phyloP scores from a whole-genome alignment of 2,329 filamentous ascomycete species.

The Atkinsonella hypoxylon region DNA sequence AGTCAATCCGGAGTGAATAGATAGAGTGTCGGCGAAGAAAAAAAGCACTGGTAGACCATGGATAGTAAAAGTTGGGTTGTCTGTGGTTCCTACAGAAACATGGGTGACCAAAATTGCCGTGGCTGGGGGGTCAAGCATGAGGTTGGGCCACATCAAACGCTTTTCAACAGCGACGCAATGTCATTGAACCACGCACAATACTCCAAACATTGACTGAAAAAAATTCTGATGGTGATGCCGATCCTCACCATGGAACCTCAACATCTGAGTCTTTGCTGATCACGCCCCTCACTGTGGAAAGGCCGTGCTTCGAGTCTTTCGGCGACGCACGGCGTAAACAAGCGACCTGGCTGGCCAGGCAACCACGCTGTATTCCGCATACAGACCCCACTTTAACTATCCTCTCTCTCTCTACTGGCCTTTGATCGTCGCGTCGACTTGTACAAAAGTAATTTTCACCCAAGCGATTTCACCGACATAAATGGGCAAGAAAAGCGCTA shows the following conservation, averaged over 20 bases:
- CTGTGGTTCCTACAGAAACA: conserved; percentile 19
- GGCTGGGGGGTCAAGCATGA: conserved; percentile 14
- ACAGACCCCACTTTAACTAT: too few species aligned
- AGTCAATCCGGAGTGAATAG: too few species aligned
- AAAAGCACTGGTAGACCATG: too few species aligned
- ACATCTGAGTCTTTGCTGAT: too few species aligned
- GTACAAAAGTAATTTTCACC: too few species aligned
- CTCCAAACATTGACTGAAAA: too few species aligned
- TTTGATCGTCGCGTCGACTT: not conserved
- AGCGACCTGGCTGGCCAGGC: conserved; percentile 6
- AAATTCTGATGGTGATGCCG: too few species aligned
- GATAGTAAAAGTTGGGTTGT: not conserved
- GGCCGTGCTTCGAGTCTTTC: not conserved
- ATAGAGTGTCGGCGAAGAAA: too few species aligned
- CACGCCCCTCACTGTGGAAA: too few species aligned
- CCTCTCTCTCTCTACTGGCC: too few species aligned
- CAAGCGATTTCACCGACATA: not conserved
- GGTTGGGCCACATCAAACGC: conserved; percentile 1
- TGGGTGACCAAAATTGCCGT: conserved; percentile 11
- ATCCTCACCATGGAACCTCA: too few species aligned
- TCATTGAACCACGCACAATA: not conserved
- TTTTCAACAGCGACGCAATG: too few species aligned
- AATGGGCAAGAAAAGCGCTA: not conserved
- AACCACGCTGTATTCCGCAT: conserved; percentile 8
- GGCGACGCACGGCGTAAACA: conserved; percentile 22